Percentiles rank a stretch among this genome's conserved stretches.
Conservation (phyloP, 441 rosid species). For the Pelargonium citronellum region DNA sequence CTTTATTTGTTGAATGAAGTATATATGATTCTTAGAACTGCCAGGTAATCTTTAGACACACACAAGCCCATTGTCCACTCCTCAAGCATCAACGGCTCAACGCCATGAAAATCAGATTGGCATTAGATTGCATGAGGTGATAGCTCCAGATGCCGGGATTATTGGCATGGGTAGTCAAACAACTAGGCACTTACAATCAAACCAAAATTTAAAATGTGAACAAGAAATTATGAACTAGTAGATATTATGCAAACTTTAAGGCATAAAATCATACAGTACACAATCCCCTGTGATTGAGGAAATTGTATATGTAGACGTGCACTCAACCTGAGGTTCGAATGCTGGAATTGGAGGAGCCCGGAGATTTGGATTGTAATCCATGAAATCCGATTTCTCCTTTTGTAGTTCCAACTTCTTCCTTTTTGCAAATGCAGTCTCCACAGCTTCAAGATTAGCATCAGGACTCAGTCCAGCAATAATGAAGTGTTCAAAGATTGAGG, state of each 20-base stretch:
- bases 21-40: too few species aligned
- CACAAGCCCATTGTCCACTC: too few species aligned
- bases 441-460: constrained; percentile 62
- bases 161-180: background rate
- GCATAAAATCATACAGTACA: background rate
- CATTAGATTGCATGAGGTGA: too few species aligned
- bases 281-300: background rate
- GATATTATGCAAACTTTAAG: background rate
- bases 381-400: constrained; percentile 50
- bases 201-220: background rate
- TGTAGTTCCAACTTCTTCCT: constrained; percentile 76
- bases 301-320: constrained; percentile 10
- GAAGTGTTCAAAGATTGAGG: constrained; percentile 84
- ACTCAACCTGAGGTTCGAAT: constrained; percentile 79
- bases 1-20: too few species aligned
- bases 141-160: background rate
- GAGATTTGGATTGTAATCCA: constrained; percentile 28
- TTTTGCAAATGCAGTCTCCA: constrained; percentile 78
- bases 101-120: too few species aligned
- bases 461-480: constrained; percentile 85
- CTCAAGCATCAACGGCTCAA: too few species aligned
- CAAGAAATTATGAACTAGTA: background rate
- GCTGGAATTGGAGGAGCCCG: constrained; percentile 64
- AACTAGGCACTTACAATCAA: background rate
- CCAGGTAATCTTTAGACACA: too few species aligned